phyloP scores from a whole-genome alignment of 768 basidiomycete species.

The Serendipita vermifera region DNA sequence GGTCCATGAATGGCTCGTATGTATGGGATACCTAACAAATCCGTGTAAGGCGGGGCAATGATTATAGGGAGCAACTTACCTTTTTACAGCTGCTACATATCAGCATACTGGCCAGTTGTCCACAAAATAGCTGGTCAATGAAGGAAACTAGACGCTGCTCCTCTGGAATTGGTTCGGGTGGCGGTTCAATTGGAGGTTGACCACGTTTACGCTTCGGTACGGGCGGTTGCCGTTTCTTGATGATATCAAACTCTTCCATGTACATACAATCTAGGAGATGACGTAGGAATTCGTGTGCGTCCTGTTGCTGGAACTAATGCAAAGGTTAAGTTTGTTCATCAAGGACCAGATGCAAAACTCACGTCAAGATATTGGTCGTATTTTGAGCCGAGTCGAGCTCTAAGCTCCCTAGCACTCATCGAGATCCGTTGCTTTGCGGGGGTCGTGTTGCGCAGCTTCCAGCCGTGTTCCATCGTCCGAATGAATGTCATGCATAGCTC shows the following conservation, averaged over 20 bases:
- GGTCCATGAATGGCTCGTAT: constrained; percentile 88
- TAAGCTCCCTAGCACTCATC: constrained; percentile 55
- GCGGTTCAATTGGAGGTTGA: constrained; percentile 4
- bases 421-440: constrained; percentile 32
- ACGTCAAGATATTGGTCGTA: constrained; percentile 85
- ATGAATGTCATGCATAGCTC: constrained; percentile 60
- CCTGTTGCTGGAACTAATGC: constrained; percentile 69
- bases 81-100: constrained; percentile 92
- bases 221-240: constrained; percentile 56
- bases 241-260: constrained; percentile 91
- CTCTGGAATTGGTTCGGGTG: constrained; percentile 21
- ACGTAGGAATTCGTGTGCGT: constrained; percentile 86
- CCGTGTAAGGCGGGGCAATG: neutral
- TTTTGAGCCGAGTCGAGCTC: constrained; percentile 61
- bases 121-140: constrained; percentile 83
- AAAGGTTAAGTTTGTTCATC: neutral
- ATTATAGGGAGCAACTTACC: constrained; percentile 28
- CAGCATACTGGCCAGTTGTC: constrained; percentile 77
- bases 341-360: constrained; percentile 6
- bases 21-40: constrained; percentile 49
- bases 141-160: constrained; percentile 52
- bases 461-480: constrained; percentile 44
- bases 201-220: constrained; percentile 28
- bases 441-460: constrained; percentile 40
- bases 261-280: constrained; percentile 84